phyloP scores from a whole-genome alignment of 768 basidiomycete species.

The Panellus pusillus region DNA sequence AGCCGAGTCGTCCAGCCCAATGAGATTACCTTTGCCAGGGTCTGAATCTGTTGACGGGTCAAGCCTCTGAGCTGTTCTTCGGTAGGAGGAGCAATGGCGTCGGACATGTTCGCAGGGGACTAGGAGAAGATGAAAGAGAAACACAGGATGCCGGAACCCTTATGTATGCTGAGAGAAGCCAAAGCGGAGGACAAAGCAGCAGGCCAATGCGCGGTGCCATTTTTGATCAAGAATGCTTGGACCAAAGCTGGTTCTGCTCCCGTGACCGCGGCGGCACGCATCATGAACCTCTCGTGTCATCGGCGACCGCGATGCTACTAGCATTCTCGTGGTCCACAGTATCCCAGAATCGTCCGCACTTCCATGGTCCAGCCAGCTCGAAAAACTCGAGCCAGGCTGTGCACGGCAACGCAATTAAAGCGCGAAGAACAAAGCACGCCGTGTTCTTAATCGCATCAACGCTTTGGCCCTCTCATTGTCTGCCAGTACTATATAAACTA shows the following conservation, averaged over 20 bases:
- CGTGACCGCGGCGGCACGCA: too few relatives aligned
- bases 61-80: slow-evolving; percentile 4
- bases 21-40: slow-evolving; percentile 9
- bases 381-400: too few relatives aligned
- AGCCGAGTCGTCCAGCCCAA: not conserved
- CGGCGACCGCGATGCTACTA: too few relatives aligned
- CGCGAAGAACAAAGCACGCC: too few relatives aligned
- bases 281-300: too few relatives aligned
- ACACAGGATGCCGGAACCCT: not conserved
- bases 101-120: not conserved
- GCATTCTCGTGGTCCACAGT: too few relatives aligned
- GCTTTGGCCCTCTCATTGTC: slow-evolving; percentile 4
- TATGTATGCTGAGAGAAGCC: not conserved
- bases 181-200: slow-evolving; percentile 5
- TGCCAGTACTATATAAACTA: slow-evolving; percentile 4
- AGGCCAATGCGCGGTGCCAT: not conserved
- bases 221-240: not conserved
- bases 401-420: too few relatives aligned
- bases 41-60: slow-evolving; percentile 1
- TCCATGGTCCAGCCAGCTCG: too few relatives aligned
- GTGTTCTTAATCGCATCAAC: too few relatives aligned
- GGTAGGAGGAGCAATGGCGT: not conserved
- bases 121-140: not conserved
- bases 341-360: too few relatives aligned
- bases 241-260: too few relatives aligned